A percentile compares a stretch with the other conserved stretches of the same genome.
Conservation (phyloP, 2,329 filamentous ascomycete species). For the Alternaria triticimaculans region DNA sequence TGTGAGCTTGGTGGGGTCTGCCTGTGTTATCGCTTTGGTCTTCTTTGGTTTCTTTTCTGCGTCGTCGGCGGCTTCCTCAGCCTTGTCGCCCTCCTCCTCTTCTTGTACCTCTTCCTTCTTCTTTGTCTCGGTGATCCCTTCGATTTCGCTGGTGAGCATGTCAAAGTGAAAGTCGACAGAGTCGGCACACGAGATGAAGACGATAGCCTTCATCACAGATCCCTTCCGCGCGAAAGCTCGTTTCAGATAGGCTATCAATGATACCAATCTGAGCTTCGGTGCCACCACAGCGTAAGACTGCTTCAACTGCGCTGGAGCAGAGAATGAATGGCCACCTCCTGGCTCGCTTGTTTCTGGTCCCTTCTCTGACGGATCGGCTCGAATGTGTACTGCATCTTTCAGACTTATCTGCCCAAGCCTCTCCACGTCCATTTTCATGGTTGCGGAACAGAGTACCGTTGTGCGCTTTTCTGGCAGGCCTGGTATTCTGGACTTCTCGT, state of each 20-base stretch:
- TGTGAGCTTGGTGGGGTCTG: constrained; percentile 51
- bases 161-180: constrained; percentile 97
- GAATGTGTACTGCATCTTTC: constrained; percentile 88
- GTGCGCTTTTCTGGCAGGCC: constrained; percentile 77
- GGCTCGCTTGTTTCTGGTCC: constrained; percentile 55
- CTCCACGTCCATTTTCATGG: constrained; percentile 97
- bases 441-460: constrained; percentile 93
- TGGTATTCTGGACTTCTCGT: constrained; percentile 65
- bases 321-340: constrained; percentile 65
- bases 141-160: constrained; percentile 64
- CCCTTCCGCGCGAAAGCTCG: constrained; percentile 87
- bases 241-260: constrained; percentile 82
- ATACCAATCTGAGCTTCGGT: constrained; percentile 88
- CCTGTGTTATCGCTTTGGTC: constrained; percentile 49
- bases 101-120: constrained; percentile 29
- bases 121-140: constrained; percentile 34
- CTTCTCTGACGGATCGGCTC: constrained; percentile 66
- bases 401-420: constrained; percentile 92
- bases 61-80: constrained; percentile 24
- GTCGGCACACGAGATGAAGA: constrained; percentile 97
- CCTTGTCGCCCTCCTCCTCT: constrained; percentile 16
- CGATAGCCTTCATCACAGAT: constrained; percentile 93
- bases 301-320: constrained; percentile 89
- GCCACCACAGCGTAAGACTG: constrained; percentile 89
- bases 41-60: constrained; percentile 34